A percentile compares a stretch with the other conserved stretches of the same genome.
Evolutionary conservation across 202 grass and related monocot genomes (phyloP).

Genomic region (Alloteropsis angusta): DNA sequence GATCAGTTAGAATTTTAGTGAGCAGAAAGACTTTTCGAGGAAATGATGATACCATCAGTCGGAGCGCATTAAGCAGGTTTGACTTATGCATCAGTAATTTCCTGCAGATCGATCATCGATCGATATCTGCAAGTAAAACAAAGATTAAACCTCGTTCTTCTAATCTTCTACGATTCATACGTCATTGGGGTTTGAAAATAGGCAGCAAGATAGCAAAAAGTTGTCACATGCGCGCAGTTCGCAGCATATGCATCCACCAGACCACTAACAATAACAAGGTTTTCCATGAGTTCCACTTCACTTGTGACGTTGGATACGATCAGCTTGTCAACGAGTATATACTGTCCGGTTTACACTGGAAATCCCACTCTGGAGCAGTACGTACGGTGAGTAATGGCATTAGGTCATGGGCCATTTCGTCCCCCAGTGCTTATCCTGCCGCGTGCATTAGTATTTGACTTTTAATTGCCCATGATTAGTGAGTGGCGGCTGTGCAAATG

Average conservation of each 20-base stretch:
- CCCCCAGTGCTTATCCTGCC: constrained; percentile 46
- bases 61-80: not conserved
- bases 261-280: too few species aligned
- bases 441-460: constrained; percentile 21
- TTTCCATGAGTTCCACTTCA: constrained; percentile 19
- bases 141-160: too few species aligned
- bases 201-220: not conserved
- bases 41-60: not conserved
- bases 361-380: not conserved
- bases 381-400: constrained; percentile 13
- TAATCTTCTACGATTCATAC: not conserved
- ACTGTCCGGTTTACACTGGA: not conserved
- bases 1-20: not conserved
- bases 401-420: constrained; percentile 45
- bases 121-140: not conserved
- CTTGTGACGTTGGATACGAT: not conserved
- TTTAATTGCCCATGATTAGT: constrained; percentile 2
- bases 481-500: constrained; percentile 7
- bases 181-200: constrained; percentile 10
- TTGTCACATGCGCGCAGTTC: too few species aligned
- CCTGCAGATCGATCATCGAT: too few species aligned
- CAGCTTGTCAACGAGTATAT: not conserved
- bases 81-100: not conserved
- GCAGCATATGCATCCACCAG: constrained; percentile 29
- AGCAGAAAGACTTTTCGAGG: not conserved